These are phyloP conservation scores for Zygotorulaspora sp. DNA, from an alignment of 805 yeast genomes.

Conservation along the genomic window DNA sequence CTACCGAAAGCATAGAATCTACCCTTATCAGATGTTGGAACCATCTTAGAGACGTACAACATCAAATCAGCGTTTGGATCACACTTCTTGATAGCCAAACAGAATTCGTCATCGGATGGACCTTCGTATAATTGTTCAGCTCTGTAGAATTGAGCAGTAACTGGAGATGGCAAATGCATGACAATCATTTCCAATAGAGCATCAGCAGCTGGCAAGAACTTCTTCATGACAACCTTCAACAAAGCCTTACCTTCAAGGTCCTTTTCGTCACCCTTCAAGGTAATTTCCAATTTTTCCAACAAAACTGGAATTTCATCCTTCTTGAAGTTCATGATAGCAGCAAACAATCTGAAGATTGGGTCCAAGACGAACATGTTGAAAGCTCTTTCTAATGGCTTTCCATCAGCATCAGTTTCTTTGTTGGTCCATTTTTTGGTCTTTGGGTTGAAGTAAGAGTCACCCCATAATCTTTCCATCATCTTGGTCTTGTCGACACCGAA, in stretches of 20 bases:
- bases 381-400: constrained; percentile 95
- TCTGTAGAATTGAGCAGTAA: constrained; percentile 98
- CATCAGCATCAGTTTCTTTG: constrained; percentile 93
- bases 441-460: constrained; percentile 99
- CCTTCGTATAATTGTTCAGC: constrained; percentile 99
- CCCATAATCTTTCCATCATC: constrained; percentile 99
- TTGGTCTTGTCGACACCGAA: constrained; percentile 97
- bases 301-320: constrained; percentile 92
- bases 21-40: constrained; percentile 99
- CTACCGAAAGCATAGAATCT: constrained; percentile 99
- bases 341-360: constrained; percentile 96
- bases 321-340: constrained; percentile 98
- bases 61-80: constrained; percentile 97
- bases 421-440: constrained; percentile 99
- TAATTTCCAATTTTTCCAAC: constrained; percentile 89
- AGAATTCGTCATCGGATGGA: constrained; percentile 88
- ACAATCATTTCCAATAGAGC: constrained; percentile 98
- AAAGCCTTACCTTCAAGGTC: constrained; percentile 98
- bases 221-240: constrained; percentile 97
- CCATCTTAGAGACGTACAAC: constrained; percentile 99
- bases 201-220: constrained; percentile 99
- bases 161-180: constrained; percentile 98
- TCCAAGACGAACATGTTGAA: constrained; percentile 98
- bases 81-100: constrained; percentile 94
- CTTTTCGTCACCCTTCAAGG: constrained; percentile 93